Percentiles rank a stretch among this genome's conserved stretches.
Evolutionary conservation across 768 basidiomycete species (phyloP).

Genomic region (Suillus americanus): DNA sequence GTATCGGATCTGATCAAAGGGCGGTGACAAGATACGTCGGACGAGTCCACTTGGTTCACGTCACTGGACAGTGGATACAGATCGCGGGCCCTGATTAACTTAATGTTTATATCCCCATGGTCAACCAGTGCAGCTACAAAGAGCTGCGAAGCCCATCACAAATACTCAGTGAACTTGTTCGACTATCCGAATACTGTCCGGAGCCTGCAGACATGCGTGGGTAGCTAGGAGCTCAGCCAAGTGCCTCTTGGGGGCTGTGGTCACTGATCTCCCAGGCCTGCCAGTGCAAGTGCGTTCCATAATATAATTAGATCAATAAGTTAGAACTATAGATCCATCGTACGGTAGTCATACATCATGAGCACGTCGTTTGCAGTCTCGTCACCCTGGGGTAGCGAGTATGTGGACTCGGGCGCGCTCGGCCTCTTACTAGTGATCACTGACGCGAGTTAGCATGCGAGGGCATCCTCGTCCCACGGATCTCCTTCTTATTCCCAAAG

Average conservation of each 20-base stretch:
- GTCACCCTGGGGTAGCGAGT: too few relatives aligned
- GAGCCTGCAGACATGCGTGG: neutral
- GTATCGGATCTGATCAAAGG: neutral
- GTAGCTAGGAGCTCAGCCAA: too few relatives aligned
- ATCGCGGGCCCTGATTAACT: too few relatives aligned
- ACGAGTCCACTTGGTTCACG: neutral
- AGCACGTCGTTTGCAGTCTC: neutral
- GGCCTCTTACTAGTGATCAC: neutral
- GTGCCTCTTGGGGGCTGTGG: too few relatives aligned
- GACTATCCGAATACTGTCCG: neutral
- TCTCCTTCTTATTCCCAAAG: constrained; percentile 54
- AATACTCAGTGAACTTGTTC: neutral
- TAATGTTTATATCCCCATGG: too few relatives aligned
- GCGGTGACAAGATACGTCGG: neutral
- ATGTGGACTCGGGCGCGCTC: too few relatives aligned
- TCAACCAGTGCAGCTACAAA: too few relatives aligned
- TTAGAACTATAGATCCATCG: neutral
- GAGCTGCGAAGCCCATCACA: too few relatives aligned
- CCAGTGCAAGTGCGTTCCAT: too few relatives aligned
- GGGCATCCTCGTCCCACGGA: constrained; percentile 46
- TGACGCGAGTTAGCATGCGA: constrained; percentile 16
- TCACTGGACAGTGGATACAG: too few relatives aligned
- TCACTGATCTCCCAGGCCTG: neutral
- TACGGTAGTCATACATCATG: neutral
- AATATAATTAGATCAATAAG: too few relatives aligned